A percentile compares a stretch with the other conserved stretches of the same genome.
phyloP scores from a whole-genome alignment of 163 green algal genomes.

The Scenedesmus sp. region DNA sequence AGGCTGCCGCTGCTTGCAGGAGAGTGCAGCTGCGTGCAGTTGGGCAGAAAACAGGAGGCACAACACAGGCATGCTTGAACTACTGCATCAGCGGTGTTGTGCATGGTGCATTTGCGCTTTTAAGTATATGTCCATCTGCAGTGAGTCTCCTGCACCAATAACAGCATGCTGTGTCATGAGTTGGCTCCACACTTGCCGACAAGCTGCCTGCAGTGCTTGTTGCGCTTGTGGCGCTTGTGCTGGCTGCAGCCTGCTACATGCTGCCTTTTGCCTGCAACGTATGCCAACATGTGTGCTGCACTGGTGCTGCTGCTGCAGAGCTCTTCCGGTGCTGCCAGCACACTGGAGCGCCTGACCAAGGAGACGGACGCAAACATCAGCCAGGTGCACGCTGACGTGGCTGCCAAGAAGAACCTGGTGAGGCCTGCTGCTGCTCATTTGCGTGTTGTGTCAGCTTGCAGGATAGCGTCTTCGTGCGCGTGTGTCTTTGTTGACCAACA shows the following conservation, averaged over 20 bases:
- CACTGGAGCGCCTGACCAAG: conserved; percentile 69
- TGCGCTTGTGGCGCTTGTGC: too few species aligned
- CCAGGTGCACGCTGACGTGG: conserved; percentile 74
- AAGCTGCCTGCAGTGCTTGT: neutral
- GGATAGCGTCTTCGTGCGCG: too few species aligned
- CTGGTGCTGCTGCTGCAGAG: conserved; percentile 64
- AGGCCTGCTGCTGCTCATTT: neutral
- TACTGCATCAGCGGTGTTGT: neutral
- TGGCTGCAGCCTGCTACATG: neutral
- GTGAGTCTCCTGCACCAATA: too few species aligned
- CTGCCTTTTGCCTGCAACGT: neutral
- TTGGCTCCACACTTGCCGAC: too few species aligned
- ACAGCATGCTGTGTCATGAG: too few species aligned
- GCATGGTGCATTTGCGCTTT: too few species aligned
- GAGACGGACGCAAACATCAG: conserved; percentile 71
- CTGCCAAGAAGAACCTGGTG: conserved; percentile 82
- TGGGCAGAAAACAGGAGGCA: too few species aligned
- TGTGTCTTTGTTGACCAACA: neutral
- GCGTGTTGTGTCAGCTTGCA: neutral
- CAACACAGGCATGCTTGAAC: neutral
- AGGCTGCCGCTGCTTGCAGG: neutral
- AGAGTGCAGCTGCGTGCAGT: neutral
- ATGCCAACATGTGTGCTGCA: neutral
- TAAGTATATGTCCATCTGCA: too few species aligned
- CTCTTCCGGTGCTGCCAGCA: conserved; percentile 71